Percentiles rank a stretch among this genome's conserved stretches.
Evolutionary conservation across 345 rosid species (phyloP).

Genomic region (Salix brachista): DNA sequence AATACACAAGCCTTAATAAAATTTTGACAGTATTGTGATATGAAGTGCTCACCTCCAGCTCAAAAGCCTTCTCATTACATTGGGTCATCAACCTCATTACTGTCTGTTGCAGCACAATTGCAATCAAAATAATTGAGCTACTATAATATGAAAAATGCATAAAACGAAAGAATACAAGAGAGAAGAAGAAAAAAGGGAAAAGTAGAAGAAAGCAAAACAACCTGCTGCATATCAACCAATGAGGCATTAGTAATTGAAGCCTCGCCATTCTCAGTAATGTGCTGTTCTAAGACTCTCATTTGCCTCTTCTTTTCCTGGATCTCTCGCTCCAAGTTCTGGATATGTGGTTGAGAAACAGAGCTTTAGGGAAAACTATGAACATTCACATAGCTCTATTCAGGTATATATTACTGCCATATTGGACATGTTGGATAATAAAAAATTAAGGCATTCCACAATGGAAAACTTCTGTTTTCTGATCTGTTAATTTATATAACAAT

Average conservation of each 20-base stretch:
- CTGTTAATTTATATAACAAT: neutral
- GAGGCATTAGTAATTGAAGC: slow-evolving; percentile 92
- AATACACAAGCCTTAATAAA: neutral
- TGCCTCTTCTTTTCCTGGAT: slow-evolving; percentile 90
- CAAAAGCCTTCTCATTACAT: slow-evolving; percentile 93
- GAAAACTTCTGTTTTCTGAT: neutral
- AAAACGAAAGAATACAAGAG: neutral
- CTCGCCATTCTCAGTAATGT: slow-evolving; percentile 84
- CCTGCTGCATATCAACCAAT: slow-evolving; percentile 96
- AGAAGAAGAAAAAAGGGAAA: neutral
- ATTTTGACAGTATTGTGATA: neutral
- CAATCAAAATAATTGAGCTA: slow-evolving; percentile 14
- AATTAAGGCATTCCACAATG: neutral
- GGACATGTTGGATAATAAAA: slow-evolving; percentile 2
- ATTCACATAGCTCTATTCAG: neutral
- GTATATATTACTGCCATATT: neutral
- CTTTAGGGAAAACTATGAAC: neutral
- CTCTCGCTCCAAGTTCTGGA: slow-evolving; percentile 77
- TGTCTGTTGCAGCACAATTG: slow-evolving; percentile 52
- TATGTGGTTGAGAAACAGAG: slow-evolving; percentile 39
- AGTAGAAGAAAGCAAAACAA: slow-evolving; percentile 21
- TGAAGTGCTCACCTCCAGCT: slow-evolving; percentile 68
- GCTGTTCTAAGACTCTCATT: slow-evolving; percentile 80
- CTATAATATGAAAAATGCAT: neutral
- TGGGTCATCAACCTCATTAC: slow-evolving; percentile 89